Evolutionary conservation across 306 rosid species (phyloP), one percentile per base, ranked within the genome.

Genomic region (Rosa chinensis): DNA sequence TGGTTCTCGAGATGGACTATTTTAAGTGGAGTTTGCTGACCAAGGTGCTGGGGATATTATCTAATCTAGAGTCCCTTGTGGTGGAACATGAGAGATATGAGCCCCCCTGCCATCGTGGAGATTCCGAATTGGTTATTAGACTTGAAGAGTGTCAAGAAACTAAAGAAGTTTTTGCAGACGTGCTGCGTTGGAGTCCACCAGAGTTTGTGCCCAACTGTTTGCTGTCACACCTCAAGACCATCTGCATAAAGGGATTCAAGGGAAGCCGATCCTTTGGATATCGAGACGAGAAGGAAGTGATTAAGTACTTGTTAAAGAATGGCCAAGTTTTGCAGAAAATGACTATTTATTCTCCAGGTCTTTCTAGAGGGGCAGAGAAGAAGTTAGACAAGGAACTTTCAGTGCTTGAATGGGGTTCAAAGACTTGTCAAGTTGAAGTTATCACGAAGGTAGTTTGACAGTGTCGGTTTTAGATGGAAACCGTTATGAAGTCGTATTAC

Each of bases 161-260:
- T 21, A 18, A n/a, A 6, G 64, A 23, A n/a, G 64, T 21, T 23
- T 9, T 21, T 9, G 64, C 35, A 58, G 32, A 9, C 35, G 12
- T 12, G 40, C 14, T 6, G 35, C 44, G 8, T 17, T 28, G 61
- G 44, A 14, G 18, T 50, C 44, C 43, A 28, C 75, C 75, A 13
- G 61, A 47, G 3, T 25, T 2, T 8, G 75, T 71, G 61, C 63
- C 76, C 3, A 17, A 17, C 7, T 72, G 63, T 72, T 50, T 72
- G 76, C 20, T 32, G 13, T 18, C 49, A 67, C 32, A 52, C 25
- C 32, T 72, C 28, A 72, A 72, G 76, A 72, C 76, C 10, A 25
- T 72, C 63, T 28, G 32, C 47, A 50, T 72, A 16, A 32, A 39
- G 8, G 62, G n/a, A 50, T 72, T 4, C 76, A 18, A 10, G 76